These are phyloP conservation scores for Ophiocytium majus DNA, from an alignment of 352 stramenopile genomes.

Conservation along the genomic window DNA sequence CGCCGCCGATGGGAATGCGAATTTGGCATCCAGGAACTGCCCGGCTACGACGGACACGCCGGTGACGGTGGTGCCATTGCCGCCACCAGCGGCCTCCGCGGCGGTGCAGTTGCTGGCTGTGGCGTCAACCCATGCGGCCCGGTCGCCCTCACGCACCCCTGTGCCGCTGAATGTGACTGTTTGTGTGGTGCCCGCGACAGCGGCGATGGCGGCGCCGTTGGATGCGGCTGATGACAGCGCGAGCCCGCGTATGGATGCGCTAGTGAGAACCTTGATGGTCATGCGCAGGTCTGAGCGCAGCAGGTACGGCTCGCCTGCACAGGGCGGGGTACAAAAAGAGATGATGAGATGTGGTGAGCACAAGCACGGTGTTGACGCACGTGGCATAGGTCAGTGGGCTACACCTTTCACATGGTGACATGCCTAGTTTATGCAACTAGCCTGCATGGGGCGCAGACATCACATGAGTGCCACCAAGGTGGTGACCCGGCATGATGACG, in stretches of 20 bases:
- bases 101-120: background rate
- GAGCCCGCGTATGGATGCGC: background rate
- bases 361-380: no score
- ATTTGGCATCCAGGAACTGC: background rate
- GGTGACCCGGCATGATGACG: no score
- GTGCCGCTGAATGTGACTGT: slow-evolving; percentile 4
- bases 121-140: background rate
- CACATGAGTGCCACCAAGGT: no score
- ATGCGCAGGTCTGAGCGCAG: background rate
- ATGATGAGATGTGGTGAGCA: no score
- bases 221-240: no score
- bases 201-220: background rate
- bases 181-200: background rate
- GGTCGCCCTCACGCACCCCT: background rate
- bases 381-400: no score
- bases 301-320: background rate
- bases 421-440: no score
- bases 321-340: no score
- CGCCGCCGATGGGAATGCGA: background rate
- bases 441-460: no score
- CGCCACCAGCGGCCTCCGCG: background rate
- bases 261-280: background rate
- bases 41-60: background rate
- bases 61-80: background rate
- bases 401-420: no score